Conservation (phyloP, 768 basidiomycete species). For the Asterophora parasitica region DNA sequence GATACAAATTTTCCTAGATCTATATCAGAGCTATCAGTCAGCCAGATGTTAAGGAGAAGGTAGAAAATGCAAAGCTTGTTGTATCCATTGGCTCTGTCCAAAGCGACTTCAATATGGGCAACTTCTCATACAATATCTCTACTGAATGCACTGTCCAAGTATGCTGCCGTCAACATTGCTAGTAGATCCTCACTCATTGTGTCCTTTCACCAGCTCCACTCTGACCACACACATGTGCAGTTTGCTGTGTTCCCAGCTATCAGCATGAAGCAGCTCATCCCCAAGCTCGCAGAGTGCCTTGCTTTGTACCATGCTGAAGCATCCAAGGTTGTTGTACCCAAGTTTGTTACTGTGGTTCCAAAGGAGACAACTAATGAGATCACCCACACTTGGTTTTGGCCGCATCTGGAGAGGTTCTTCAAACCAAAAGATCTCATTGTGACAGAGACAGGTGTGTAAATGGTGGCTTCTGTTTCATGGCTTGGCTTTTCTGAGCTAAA, state of each 20-base stretch:
- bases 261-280: slow-evolving; percentile 75
- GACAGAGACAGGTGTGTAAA: slow-evolving; percentile 70
- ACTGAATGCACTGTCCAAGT: slow-evolving; percentile 61
- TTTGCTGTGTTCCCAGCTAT: slow-evolving; percentile 59
- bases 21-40: slow-evolving; percentile 70
- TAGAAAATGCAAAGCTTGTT: slow-evolving; percentile 73
- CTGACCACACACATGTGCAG: slow-evolving; percentile 62
- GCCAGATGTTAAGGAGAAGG: slow-evolving; percentile 60
- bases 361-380: slow-evolving; percentile 46
- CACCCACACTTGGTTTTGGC: slow-evolving; percentile 83
- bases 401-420: slow-evolving; percentile 70
- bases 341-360: slow-evolving; percentile 40
- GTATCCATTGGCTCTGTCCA: slow-evolving; percentile 67
- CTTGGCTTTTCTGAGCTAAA: no score
- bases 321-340: slow-evolving; percentile 41
- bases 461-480: background rate
- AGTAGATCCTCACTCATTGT: background rate
- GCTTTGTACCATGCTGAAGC: slow-evolving; percentile 36
- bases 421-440: slow-evolving; percentile 69
- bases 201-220: slow-evolving; percentile 65
- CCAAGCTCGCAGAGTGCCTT: slow-evolving; percentile 58
- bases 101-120: slow-evolving; percentile 86
- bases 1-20: slow-evolving; percentile 37
- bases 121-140: slow-evolving; percentile 74
- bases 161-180: background rate